Conservation (phyloP, 371 early-diverging fungal genomes). For the Mortierella sp. region DNA sequence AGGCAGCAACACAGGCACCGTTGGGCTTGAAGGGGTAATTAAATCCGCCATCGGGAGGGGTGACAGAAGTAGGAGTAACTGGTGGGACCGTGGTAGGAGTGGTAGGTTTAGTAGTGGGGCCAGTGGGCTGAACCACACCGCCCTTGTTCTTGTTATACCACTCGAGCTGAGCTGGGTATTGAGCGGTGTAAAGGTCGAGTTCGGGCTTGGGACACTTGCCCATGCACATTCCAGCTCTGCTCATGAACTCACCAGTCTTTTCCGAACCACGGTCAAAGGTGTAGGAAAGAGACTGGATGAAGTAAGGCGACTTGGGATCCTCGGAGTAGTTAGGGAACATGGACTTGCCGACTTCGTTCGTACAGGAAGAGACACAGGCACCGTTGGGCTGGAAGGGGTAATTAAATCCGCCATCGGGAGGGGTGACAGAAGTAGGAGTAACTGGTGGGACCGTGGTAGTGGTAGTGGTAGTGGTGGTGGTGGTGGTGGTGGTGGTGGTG, state of each 20-base stretch:
- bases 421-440: constrained; percentile 27
- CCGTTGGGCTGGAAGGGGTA: constrained; percentile 32
- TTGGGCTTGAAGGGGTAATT: constrained; percentile 34
- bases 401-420: background rate
- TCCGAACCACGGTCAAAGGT: constrained; percentile 47
- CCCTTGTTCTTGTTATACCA: constrained; percentile 52
- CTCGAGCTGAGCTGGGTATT: constrained; percentile 30
- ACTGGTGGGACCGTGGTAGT: constrained; percentile 28
- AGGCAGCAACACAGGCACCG: constrained; percentile 21
- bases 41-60: constrained; percentile 17
- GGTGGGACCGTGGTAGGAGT: constrained; percentile 16
- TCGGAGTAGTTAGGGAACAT: constrained; percentile 16
- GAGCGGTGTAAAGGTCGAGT: constrained; percentile 23
- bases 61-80: background rate
- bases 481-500: constrained; percentile 2
- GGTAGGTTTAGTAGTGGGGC: constrained; percentile 53
- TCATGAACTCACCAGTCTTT: constrained; percentile 50
- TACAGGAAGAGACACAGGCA: constrained; percentile 21
- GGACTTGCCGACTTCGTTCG: constrained; percentile 18
- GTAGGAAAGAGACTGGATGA: constrained; percentile 47
- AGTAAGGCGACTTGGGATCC: constrained; percentile 23
- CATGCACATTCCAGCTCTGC: constrained; percentile 50
- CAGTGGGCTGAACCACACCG: too few relatives aligned
- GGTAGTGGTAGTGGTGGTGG: constrained; percentile 9
- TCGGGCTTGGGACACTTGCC: constrained; percentile 41